Evolutionary conservation across 495 filamentous ascomycete species (phyloP), one percentile per base, ranked within the genome.

Genomic region (Parmelia sp.): DNA sequence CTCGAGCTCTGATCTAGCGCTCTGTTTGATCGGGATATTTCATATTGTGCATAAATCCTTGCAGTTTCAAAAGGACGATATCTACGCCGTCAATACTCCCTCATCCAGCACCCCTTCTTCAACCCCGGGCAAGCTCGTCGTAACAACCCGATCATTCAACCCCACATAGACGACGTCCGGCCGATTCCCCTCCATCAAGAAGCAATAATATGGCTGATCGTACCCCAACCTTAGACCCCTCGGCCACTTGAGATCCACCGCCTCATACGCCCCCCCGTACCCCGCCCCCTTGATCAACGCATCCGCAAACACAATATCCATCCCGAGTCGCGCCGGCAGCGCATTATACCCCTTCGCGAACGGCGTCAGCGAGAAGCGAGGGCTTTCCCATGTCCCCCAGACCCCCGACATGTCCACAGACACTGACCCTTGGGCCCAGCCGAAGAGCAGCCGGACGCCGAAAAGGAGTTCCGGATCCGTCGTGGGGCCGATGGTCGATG

Each of bases 361-460:
- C 33, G 2, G 2, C 9, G 0, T 4, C 2, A 0, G 4, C 14
- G 10, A 9, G 10, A 57, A 12, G 19, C 61, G 49, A 31, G 51
- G 37, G 15, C 12, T 5, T 11, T 12, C 27, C 61, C 61, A 63
- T 55, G 14, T 12, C 0, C 61, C 61, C 61, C 51, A 63, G 29
- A 19, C 19, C 17, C 49, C 4, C 0, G 14, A 40, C 61, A 63
- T 63, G 12, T 57, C 61, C 15, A 31, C n/a, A n/a, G 42, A 63
- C 14, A 63, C 17, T 25, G 19, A 11, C 2, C 25, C 39, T 19
- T 15, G 0, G 36, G 21, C 36, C 4, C 3, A 21, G 3, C 37
- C 17, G 19, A 63, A 63, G 6, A 63, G 27, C 51, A 63, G 23
- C 5, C 61, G 49, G 0, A 63, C 61, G 10, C 57, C 61, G n/a